Base-by-base conservation (phyloP, 2,329 filamentous ascomycete genomes). In the Cladosporium phlei region DNA sequence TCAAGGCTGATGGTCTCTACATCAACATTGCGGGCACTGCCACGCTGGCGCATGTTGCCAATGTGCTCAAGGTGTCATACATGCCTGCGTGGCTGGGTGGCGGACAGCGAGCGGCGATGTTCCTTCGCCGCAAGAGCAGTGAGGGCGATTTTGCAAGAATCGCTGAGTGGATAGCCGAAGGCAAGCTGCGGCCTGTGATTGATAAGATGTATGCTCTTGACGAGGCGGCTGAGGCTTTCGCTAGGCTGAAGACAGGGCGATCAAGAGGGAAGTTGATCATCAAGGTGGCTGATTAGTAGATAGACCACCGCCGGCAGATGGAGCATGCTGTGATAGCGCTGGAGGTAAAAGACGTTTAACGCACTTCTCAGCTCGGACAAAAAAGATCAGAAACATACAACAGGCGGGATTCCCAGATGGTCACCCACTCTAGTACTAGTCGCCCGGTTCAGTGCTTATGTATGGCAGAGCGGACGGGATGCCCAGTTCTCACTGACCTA, bases 201-300 rank as follows among this genome's bases (percentile, higher is more conserved):
- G 80, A 83, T 54, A 67, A 73, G 46, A 64, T 68, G 1, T 82
- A 75, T 55, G 65, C 69, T 8, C 79, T 79, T 58, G 77, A 78
- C 37, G 71, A 83, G 43, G 73, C 69, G 2, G 71, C 74, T 1
- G 72, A 75, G 54, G 82, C 80, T 1, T 80, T 78, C 60, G 71
- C 75, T 59, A 79, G 72, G 57, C 57, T 83, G 53, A 80, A 76
- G 64, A 75, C 68, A 0, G 74, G 75, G 0, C 69, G 74, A 29
- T 69, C 75, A 1, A 76, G 66, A 54, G 82, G 82, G 0, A 85
- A 85, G 66, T 67, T 85, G 51, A 69, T 85, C 3, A 55, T 73
- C 5, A 50, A 55, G 32, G 55, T 59, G 4, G 34, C 34, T 9
- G 2, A 19, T 17, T 25, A n/a, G 7, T 11, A 3, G 14, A 12